Percentiles rank a stretch among this genome's conserved stretches.
phyloP scores from a whole-genome alignment of 805 yeast genomes.

The Candida loeiensis region DNA sequence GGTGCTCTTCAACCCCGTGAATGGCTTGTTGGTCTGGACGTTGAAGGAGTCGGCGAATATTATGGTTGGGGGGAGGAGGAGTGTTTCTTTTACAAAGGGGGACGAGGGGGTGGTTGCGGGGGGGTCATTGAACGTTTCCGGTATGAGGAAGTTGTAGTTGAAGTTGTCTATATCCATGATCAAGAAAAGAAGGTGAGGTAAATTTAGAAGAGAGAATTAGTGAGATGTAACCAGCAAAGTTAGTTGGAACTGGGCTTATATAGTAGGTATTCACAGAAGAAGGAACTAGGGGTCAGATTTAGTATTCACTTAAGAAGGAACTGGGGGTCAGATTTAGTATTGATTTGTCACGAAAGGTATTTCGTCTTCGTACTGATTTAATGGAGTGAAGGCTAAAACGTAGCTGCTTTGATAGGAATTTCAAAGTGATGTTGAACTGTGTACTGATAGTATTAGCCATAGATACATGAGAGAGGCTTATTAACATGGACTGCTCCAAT shows the following conservation, averaged over 20 bases:
- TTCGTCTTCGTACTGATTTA: too few species aligned
- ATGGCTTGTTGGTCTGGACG: conserved; percentile 29
- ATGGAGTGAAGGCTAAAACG: too few species aligned
- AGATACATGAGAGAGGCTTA: too few species aligned
- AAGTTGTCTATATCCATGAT: conserved; percentile 8
- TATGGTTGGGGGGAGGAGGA: conserved; percentile 41
- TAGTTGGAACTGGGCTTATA: background rate
- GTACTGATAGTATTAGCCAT: too few species aligned
- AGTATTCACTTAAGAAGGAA: too few species aligned
- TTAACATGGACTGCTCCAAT: too few species aligned
- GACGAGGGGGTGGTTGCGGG: background rate
- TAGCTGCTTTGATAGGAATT: too few species aligned
- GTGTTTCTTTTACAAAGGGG: conserved; percentile 16
- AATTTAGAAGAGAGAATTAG: background rate
- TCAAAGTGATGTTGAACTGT: too few species aligned
- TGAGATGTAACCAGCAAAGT: background rate
- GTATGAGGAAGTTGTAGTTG: conserved; percentile 4
- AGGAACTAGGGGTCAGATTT: background rate
- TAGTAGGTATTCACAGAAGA: background rate
- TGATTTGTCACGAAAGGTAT: too few species aligned
- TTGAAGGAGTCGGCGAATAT: conserved; percentile 32
- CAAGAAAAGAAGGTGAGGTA: background rate
- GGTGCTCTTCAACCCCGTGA: conserved; percentile 30
- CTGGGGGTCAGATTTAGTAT: too few species aligned
- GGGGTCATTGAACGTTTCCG: conserved; percentile 6